Evolutionary conservation across 2,329 filamentous ascomycete species (phyloP).

Genomic region (Tolypocladium tundrense): DNA sequence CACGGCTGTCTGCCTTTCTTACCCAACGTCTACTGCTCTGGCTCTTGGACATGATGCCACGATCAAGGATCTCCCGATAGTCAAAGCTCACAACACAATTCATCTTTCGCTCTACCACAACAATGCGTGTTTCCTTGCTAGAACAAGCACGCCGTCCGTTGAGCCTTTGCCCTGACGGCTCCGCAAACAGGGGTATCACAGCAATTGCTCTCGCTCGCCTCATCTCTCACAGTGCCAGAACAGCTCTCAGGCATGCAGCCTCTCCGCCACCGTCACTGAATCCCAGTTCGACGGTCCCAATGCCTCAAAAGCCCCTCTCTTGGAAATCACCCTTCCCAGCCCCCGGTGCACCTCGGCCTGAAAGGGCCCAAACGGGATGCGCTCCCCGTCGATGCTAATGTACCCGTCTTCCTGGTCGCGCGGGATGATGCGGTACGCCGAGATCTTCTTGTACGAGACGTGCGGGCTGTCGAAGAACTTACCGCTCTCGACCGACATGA

Average conservation of each 20-base stretch:
- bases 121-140: no score
- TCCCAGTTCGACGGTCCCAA: constrained; percentile 44
- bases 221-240: neutral
- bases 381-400: constrained; percentile 91
- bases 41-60: no score
- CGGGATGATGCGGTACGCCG: constrained; percentile 78
- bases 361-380: constrained; percentile 76
- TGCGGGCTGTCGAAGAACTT: constrained; percentile 71
- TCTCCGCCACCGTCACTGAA: constrained; percentile 20
- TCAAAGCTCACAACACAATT: no score
- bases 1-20: neutral
- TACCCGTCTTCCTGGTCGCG: constrained; percentile 62
- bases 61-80: no score
- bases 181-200: constrained; percentile 13
- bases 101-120: neutral
- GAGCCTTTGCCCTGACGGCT: neutral
- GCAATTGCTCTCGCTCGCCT: neutral
- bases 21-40: no score
- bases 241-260: constrained; percentile 13
- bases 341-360: constrained; percentile 82
- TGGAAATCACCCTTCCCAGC: constrained; percentile 76
- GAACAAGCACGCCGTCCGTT: neutral
- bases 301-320: constrained; percentile 62
- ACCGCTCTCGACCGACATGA: constrained; percentile 62
- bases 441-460: constrained; percentile 74